A percentile compares a stretch with the other conserved stretches of the same genome.
Evolutionary conservation across 352 stramenopile genomes (phyloP).

Genomic region (Phytophthora pini): DNA sequence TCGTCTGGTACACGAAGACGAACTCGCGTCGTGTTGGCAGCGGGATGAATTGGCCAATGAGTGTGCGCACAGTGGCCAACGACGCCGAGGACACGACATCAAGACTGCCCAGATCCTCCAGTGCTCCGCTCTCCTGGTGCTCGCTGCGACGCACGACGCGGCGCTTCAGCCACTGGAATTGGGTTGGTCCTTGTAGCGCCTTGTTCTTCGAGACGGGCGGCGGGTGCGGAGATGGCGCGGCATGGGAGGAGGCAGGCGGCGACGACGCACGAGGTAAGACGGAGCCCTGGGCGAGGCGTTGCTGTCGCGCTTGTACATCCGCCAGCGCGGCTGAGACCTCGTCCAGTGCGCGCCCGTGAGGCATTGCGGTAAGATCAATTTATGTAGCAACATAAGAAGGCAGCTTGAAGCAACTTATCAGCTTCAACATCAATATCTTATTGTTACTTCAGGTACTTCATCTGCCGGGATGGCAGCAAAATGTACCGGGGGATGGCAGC

Average conservation of each 20-base stretch:
- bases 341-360: constrained; percentile 2
- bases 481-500: too few species aligned
- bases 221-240: neutral
- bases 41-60: constrained; percentile 24
- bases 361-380: too few species aligned
- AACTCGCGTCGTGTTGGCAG: constrained; percentile 21
- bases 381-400: neutral
- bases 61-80: constrained; percentile 9
- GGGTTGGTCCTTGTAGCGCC: neutral
- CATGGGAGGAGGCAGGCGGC: constrained; percentile 1
- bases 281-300: constrained; percentile 16
- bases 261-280: constrained; percentile 5
- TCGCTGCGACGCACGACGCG: constrained; percentile 22
- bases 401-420: neutral
- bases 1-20: constrained; percentile 26
- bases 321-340: constrained; percentile 17
- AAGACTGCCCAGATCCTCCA: constrained; percentile 22
- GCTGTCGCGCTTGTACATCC: constrained; percentile 27
- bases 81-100: constrained; percentile 25
- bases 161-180: constrained; percentile 21
- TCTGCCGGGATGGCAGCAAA: too few species aligned
- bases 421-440: neutral
- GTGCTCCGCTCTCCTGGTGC: neutral
- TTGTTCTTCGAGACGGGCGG: neutral
- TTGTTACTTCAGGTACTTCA: too few species aligned